Conservation (phyloP, 768 basidiomycete species). For the Leccinum variicolor region DNA sequence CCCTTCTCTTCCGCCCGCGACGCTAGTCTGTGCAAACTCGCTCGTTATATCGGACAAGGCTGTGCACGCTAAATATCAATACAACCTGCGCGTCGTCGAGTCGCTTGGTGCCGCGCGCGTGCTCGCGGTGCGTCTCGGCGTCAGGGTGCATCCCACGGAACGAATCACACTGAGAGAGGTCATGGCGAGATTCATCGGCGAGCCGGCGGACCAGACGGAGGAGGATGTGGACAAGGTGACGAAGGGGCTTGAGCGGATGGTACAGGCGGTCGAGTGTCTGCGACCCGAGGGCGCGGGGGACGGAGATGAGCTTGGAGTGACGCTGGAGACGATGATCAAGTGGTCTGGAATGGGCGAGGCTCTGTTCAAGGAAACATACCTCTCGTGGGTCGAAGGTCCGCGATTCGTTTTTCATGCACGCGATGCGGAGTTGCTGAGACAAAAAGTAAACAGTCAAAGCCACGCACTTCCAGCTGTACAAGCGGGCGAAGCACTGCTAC, state of each 20-base stretch:
- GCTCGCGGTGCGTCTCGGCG: conserved; percentile 56
- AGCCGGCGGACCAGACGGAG: conserved; percentile 37
- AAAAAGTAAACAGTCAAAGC: conserved; percentile 52
- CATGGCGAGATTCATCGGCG: conserved; percentile 52
- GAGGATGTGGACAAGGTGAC: conserved; percentile 43
- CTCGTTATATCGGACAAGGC: conserved; percentile 81
- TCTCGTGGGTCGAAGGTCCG: conserved; percentile 79
- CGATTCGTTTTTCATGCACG: neutral
- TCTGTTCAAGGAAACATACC: conserved; percentile 62
- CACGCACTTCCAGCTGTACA: conserved; percentile 78
- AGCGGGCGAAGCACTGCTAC: conserved; percentile 77
- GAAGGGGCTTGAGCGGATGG: conserved; percentile 45
- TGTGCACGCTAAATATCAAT: conserved; percentile 68
- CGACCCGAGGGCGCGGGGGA: conserved; percentile 37
- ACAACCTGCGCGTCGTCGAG: conserved; percentile 93
- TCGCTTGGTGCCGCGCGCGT: conserved; percentile 77
- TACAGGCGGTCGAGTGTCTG: conserved; percentile 49
- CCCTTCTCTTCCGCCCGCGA: conserved; percentile 24
- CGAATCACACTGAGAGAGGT: conserved; percentile 68
- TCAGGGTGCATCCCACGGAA: conserved; percentile 37
- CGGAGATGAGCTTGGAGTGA: conserved; percentile 56
- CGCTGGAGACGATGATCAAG: conserved; percentile 69
- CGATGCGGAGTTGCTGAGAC: neutral
- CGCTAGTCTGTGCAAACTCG: conserved; percentile 41
- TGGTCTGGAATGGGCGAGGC: conserved; percentile 54